These are phyloP conservation scores for Stagonosporopsis tanaceti DNA, from an alignment of 2,329 filamentous ascomycete genomes.

Conservation along the genomic window DNA sequence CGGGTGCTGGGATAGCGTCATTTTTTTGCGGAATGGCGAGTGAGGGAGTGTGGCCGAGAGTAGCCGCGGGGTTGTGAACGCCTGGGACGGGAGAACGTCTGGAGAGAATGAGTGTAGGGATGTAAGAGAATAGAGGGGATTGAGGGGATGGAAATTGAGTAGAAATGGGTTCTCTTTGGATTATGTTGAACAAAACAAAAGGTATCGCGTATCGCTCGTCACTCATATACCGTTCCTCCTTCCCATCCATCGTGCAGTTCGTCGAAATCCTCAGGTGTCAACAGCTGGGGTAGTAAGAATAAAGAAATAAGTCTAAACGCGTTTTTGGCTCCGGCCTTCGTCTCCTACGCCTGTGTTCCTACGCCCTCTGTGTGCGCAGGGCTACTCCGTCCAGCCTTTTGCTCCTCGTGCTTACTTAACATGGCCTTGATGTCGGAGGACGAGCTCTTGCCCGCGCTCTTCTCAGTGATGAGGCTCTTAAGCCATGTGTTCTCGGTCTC, in stretches of 20 bases:
- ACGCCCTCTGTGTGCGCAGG: constrained; percentile 49
- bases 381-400: constrained; percentile 45
- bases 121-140: not conserved
- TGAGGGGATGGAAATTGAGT: too few species aligned
- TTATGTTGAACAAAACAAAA: constrained; percentile 17
- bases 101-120: not conserved
- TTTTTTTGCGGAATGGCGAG: constrained; percentile 8
- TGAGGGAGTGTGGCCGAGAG: not conserved
- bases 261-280: constrained; percentile 3
- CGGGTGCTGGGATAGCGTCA: constrained; percentile 5
- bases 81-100: not conserved
- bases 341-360: constrained; percentile 39
- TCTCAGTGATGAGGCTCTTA: constrained; percentile 61
- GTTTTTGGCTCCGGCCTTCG: constrained; percentile 46
- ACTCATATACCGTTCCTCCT: constrained; percentile 2
- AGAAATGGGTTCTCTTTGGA: constrained; percentile 4
- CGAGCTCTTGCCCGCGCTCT: constrained; percentile 51
- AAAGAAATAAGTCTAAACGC: constrained; percentile 8
- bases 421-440: constrained; percentile 44
- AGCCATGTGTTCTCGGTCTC: constrained; percentile 64
- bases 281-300: not conserved
- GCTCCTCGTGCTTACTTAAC: constrained; percentile 47
- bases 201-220: constrained; percentile 13
- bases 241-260: not conserved
- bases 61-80: not conserved